These are phyloP conservation scores for Penicillium psychrofluorescens DNA, from an alignment of 495 filamentous ascomycete genomes.

Conservation along the genomic window DNA sequence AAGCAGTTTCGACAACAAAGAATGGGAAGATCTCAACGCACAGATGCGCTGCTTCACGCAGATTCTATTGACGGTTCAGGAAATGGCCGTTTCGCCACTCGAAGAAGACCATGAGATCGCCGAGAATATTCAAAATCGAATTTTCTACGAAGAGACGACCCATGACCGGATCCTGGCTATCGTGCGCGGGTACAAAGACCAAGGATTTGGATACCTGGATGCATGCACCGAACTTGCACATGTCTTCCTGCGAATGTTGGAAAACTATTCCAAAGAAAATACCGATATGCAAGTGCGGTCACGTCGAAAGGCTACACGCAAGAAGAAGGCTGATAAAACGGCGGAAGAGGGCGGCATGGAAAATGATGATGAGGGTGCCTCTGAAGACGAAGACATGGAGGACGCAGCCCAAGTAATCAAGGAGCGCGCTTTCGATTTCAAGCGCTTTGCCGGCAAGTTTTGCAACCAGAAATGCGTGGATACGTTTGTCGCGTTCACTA, in stretches of 20 bases:
- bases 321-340: conserved; percentile 44
- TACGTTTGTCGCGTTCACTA: conserved; percentile 76
- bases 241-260: conserved; percentile 86
- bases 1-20: conserved; percentile 66
- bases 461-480: conserved; percentile 78
- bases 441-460: conserved; percentile 71
- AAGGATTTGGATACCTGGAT: conserved; percentile 90
- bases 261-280: conserved; percentile 91
- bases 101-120: conserved; percentile 98
- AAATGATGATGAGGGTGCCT: conserved; percentile 50
- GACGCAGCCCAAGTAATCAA: conserved; percentile 59
- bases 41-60: conserved; percentile 81
- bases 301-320: conserved; percentile 55
- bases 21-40: conserved; percentile 79
- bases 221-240: conserved; percentile 85
- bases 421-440: conserved; percentile 94
- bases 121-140: conserved; percentile 91
- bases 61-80: conserved; percentile 82
- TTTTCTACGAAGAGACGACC: conserved; percentile 96
- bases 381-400: conserved; percentile 67
- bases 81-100: conserved; percentile 76
- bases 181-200: conserved; percentile 77
- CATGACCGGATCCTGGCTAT: conserved; percentile 80
- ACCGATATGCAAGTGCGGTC: conserved; percentile 87
- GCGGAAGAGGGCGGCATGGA: conserved; percentile 23